Percentiles rank a stretch among this genome's conserved stretches.
Evolutionary conservation across 2,329 filamentous ascomycete genomes (phyloP).

Genomic region (Ciborinia camelliae): DNA sequence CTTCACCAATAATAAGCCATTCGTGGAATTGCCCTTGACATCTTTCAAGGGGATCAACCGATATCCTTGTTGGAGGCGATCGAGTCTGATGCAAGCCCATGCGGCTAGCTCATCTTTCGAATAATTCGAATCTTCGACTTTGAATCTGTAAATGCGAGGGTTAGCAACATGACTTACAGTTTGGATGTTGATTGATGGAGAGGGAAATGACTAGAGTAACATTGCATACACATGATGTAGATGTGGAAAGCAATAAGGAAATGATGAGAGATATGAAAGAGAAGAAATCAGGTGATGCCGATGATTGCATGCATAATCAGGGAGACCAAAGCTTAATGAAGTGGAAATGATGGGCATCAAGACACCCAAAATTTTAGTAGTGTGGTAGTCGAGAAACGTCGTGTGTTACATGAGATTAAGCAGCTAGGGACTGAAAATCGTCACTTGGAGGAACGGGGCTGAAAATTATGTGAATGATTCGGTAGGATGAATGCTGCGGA

Average conservation of each 20-base stretch:
- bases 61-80: conserved; percentile 72
- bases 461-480: conserved; percentile 6
- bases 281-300: neutral
- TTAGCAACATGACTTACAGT: neutral
- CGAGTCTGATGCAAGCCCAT: conserved; percentile 85
- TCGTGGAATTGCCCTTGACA: conserved; percentile 59
- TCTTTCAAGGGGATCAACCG: conserved; percentile 76
- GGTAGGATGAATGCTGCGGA: neutral
- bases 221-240: conserved; percentile 3
- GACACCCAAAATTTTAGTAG: too few relatives aligned
- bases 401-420: conserved; percentile 10
- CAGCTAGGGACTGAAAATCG: neutral
- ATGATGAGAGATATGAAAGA: neutral
- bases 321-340: neutral
- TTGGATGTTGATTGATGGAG: neutral
- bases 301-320: neutral
- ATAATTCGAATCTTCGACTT: conserved; percentile 83
- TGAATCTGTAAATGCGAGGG: conserved; percentile 50
- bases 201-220: neutral
- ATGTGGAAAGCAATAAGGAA: neutral
- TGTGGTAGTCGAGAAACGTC: conserved; percentile 2
- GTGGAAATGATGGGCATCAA: neutral
- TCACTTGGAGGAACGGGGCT: neutral
- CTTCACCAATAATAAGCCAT: conserved; percentile 70
- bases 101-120: conserved; percentile 74